Evolutionary conservation across 306 rosid species (phyloP), one percentile per base, ranked within the genome.

Genomic region (Cicer bijugum): DNA sequence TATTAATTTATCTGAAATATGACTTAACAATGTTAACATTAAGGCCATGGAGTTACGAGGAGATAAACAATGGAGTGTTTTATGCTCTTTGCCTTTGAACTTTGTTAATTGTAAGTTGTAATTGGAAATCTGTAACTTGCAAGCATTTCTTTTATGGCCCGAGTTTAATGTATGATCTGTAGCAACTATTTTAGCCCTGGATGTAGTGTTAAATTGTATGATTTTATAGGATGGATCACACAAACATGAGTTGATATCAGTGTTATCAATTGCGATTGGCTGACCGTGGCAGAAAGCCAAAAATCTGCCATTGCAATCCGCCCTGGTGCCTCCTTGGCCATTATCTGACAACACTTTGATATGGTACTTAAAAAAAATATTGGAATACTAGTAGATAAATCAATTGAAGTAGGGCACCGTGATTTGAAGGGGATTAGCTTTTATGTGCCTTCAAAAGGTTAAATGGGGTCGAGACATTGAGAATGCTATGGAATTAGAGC

Each of bases 41-140:
- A 74, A 1, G 72, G 57, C 45, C 74, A 61, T n/a, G 17, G 39
- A 56, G 62, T 47, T 66, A 57, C 56, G 75, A 56, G 65, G 46
- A 37, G 78, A 47, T 33, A 40, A 65, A 16, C 56, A 0, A 19
- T 7, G 1, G 71, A 17, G 14, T 28, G 33, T 28, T 28, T 28
- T 28, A 28, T 28, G 33, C 33, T 28, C 38, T 58, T 56, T 56
- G 33, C 70, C 16, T 38, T 28, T 28, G 33, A 28, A 3, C 0
- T 28, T n/a, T 51, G 16, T 75, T 33, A 33, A 57, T 33, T 42
- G 51, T 66, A 53, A 47, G 72, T n/a, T 28, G 33, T 28, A 28
- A 28, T 28, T 28, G 33, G 33, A 28, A 28, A 28, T 28, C 33
- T 46, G 35, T 50, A 10, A 33, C 66, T 16, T 43, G 42, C 42